phyloP scores from a whole-genome alignment of 2,329 filamentous ascomycete genomes.

The Hypoxylon sp. region DNA sequence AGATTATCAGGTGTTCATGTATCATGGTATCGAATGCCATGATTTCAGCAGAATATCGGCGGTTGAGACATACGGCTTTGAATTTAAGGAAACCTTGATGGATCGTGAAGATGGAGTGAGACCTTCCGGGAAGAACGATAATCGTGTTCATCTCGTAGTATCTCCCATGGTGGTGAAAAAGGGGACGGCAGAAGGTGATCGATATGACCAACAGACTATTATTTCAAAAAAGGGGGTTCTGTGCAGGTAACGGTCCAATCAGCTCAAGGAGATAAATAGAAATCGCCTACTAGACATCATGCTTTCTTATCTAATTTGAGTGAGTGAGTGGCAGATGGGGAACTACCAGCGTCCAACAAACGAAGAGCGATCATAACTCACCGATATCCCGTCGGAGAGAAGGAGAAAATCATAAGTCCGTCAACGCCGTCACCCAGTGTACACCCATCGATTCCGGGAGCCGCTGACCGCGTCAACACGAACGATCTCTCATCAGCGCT shows the following conservation, averaged over 20 bases:
- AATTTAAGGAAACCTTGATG: neutral
- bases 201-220: neutral
- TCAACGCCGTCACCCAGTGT: conserved; percentile 6
- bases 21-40: conserved; percentile 1
- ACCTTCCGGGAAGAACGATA: neutral
- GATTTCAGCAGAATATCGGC: conserved; percentile 4
- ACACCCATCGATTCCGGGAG: conserved; percentile 13
- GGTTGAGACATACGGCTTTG: neutral
- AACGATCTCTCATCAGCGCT: neutral
- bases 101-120: conserved; percentile 1
- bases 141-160: neutral
- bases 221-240: conserved; percentile 7
- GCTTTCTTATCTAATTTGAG: no score
- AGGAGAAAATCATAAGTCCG: conserved; percentile 11
- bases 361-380: neutral
- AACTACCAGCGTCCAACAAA: neutral
- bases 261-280: neutral
- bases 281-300: neutral
- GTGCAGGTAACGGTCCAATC: neutral
- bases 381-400: conserved; percentile 3
- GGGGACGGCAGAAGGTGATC: conserved; percentile 1
- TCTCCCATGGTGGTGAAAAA: neutral
- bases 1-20: conserved; percentile 4
- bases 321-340: no score
- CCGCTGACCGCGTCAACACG: conserved; percentile 19